Conservation (phyloP, 2,329 filamentous ascomycete species). For the Xylariaceae sp. region DNA sequence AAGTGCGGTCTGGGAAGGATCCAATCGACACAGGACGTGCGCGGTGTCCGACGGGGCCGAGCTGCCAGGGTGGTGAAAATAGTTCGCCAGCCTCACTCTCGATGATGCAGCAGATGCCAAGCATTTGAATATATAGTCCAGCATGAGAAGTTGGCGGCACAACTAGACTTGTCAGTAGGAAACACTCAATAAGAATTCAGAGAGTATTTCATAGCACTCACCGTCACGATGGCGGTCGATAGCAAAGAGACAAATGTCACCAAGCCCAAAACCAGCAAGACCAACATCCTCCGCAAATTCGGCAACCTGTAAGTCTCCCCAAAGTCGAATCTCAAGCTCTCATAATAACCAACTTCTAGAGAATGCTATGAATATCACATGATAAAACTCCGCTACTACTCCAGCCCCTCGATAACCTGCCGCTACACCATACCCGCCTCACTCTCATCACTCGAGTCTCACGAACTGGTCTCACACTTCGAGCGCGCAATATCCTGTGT, state of each 20-base stretch:
- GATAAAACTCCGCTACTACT: slow-evolving; percentile 22
- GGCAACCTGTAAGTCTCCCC: slow-evolving; percentile 11
- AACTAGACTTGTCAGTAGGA: too few relatives aligned
- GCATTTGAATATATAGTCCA: background rate
- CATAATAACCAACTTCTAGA: background rate
- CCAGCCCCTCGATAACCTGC: slow-evolving; percentile 19
- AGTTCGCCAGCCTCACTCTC: too few relatives aligned
- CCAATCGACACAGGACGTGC: background rate
- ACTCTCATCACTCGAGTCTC: slow-evolving; percentile 10
- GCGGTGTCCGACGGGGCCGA: background rate
- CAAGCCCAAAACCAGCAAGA: background rate
- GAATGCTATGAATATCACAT: slow-evolving; percentile 23
- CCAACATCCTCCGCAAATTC: slow-evolving; percentile 8
- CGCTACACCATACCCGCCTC: slow-evolving; percentile 18
- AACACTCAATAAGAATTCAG: too few relatives aligned
- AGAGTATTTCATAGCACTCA: too few relatives aligned
- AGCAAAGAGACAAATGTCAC: too few relatives aligned
- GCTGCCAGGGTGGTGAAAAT: background rate
- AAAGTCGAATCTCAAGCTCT: too few relatives aligned
- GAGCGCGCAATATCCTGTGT: slow-evolving; percentile 16
- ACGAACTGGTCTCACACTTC: slow-evolving; percentile 8
- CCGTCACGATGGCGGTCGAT: too few relatives aligned
- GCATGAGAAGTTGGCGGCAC: too few relatives aligned
- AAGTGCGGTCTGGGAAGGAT: too few relatives aligned
- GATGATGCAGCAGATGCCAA: background rate